Percentiles rank a stretch among this genome's conserved stretches.
phyloP scores from a whole-genome alignment of 1,139 yeast genomes.

The Geotrichum histeridarum region DNA sequence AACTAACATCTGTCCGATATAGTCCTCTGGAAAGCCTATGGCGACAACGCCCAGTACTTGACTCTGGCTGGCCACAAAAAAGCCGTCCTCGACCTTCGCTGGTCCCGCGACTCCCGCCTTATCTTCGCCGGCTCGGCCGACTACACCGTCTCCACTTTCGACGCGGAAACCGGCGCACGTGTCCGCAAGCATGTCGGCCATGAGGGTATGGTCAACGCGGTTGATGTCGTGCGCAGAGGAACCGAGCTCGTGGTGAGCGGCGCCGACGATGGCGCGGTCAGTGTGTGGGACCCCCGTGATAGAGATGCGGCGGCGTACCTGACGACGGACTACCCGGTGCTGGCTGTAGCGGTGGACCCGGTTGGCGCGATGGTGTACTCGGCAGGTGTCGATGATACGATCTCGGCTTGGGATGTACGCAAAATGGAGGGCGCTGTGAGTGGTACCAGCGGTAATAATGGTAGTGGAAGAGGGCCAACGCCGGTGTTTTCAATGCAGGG shows the following conservation, averaged over 20 bases:
- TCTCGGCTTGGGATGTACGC: slow-evolving; percentile 52
- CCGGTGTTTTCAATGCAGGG: slow-evolving; percentile 43
- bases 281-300: slow-evolving; percentile 59
- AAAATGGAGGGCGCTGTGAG: background rate
- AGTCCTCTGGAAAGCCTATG: slow-evolving; percentile 44
- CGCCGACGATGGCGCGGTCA: slow-evolving; percentile 59
- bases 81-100: slow-evolving; percentile 46
- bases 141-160: slow-evolving; percentile 50
- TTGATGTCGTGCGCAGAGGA: slow-evolving; percentile 38
- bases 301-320: slow-evolving; percentile 42
- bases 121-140: slow-evolving; percentile 48
- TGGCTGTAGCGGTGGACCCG: slow-evolving; percentile 46
- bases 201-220: slow-evolving; percentile 50
- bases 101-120: slow-evolving; percentile 42
- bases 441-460: slow-evolving; percentile 29
- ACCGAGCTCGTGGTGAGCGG: slow-evolving; percentile 47
- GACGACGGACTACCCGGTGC: slow-evolving; percentile 51
- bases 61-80: slow-evolving; percentile 46
- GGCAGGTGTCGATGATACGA: slow-evolving; percentile 64
- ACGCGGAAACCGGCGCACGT: slow-evolving; percentile 51
- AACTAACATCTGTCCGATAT: background rate
- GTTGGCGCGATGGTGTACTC: slow-evolving; percentile 47
- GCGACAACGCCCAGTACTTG: slow-evolving; percentile 42
- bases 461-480: slow-evolving; percentile 10
- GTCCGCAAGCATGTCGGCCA: slow-evolving; percentile 43